Evolutionary conservation across 75 land plant species (phyloP).

Genomic region (Cunninghamia lanceolata): DNA sequence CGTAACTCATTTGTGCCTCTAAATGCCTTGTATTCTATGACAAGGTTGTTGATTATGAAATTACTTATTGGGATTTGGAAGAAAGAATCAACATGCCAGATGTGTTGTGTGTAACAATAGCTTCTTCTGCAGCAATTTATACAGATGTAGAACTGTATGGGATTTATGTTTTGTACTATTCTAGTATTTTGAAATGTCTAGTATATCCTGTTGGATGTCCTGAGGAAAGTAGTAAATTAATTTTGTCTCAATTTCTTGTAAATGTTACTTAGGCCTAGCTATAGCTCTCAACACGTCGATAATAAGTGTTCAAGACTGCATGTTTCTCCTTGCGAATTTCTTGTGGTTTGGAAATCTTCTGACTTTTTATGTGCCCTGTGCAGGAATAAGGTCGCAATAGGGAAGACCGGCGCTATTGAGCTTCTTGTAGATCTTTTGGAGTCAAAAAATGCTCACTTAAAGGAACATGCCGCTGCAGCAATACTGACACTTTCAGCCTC

Average conservation of each 20-base stretch:
- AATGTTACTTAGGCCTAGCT: not conserved
- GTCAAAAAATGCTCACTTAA: slow-evolving; percentile 24
- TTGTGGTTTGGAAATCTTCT: not conserved
- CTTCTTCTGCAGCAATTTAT: not conserved
- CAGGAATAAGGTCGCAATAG: slow-evolving; percentile 77
- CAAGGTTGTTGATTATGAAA: not conserved
- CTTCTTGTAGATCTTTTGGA: slow-evolving; percentile 51
- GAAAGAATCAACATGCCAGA: not conserved
- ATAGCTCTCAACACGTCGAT: not conserved
- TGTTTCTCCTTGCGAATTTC: not conserved
- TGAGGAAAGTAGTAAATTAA: not conserved
- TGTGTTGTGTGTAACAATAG: not conserved
- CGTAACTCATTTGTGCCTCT: not conserved
- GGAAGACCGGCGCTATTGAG: slow-evolving; percentile 64
- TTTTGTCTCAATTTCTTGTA: not conserved
- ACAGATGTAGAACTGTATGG: not conserved
- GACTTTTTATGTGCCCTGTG: not conserved
- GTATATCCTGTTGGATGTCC: not conserved
- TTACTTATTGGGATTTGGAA: not conserved
- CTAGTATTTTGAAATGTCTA: not conserved
- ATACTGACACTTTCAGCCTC: slow-evolving; percentile 74
- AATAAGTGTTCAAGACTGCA: not conserved
- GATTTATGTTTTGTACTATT: not conserved
- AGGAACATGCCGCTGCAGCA: slow-evolving; percentile 66
- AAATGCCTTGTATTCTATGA: not conserved